A percentile compares a stretch with the other conserved stretches of the same genome.
Evolutionary conservation across 805 yeast species (phyloP).

Genomic region (Debaryomyces tyrocola): DNA sequence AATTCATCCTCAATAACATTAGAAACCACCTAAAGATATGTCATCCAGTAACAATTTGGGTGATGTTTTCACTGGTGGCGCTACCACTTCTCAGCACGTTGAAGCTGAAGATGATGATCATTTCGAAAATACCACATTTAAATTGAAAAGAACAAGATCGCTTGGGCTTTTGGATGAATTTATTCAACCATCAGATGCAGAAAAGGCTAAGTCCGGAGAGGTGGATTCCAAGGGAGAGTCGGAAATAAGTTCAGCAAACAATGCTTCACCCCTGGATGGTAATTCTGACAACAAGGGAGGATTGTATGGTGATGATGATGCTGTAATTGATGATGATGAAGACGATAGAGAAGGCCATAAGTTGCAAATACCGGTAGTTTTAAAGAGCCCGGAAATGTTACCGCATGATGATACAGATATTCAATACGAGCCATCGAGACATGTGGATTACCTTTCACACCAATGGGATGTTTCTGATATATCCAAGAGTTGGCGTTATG

Average conservation of each 20-base stretch:
- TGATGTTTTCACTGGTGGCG: slow-evolving; percentile 54
- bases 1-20: neutral
- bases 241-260: neutral
- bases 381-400: slow-evolving; percentile 33
- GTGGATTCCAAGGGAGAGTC: neutral
- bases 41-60: slow-evolving; percentile 11
- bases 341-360: slow-evolving; percentile 1
- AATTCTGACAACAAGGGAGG: neutral
- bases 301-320: neutral
- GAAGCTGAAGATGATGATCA: slow-evolving; percentile 72
- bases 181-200: slow-evolving; percentile 41
- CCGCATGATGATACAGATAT: slow-evolving; percentile 88
- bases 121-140: slow-evolving; percentile 68
- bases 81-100: slow-evolving; percentile 63
- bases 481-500: slow-evolving; percentile 93
- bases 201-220: slow-evolving; percentile 12
- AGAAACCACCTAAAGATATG: slow-evolving; percentile 3
- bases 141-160: slow-evolving; percentile 77
- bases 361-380: slow-evolving; percentile 7
- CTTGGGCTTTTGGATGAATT: slow-evolving; percentile 77
- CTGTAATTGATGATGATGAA: slow-evolving; percentile 1
- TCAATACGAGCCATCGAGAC: slow-evolving; percentile 77
- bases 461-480: slow-evolving; percentile 95
- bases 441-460: slow-evolving; percentile 93
- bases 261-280: neutral